Conservation (phyloP, 257 asterid species). For the Agastache rugosa region DNA sequence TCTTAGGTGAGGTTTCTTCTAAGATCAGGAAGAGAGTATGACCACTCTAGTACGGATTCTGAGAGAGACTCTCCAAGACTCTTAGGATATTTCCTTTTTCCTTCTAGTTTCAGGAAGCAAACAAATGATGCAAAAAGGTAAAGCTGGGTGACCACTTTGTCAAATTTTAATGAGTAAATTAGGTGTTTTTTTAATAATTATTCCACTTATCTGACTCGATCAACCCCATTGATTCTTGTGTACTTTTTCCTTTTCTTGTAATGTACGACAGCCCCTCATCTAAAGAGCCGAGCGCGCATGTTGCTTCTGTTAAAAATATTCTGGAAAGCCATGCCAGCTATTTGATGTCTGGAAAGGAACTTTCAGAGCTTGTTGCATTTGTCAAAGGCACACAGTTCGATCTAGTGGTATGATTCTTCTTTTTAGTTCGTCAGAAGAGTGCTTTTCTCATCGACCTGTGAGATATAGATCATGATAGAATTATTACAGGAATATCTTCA, state of each 20-base stretch:
- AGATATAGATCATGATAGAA: conserved; percentile 34
- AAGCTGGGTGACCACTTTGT: conserved; percentile 1
- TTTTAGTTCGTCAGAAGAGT: conserved; percentile 32
- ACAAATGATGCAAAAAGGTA: conserved; percentile 79
- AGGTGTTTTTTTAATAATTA: neutral
- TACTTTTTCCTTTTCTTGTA: conserved; percentile 34
- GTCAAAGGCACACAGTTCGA: conserved; percentile 99
- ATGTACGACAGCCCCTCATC: conserved; percentile 63
- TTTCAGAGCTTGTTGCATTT: conserved; percentile 94
- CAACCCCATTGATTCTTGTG: conserved; percentile 21
- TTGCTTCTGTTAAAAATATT: conserved; percentile 93
- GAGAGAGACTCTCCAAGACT: conserved; percentile 87
- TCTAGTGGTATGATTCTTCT: conserved; percentile 68
- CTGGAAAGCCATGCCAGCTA: conserved; percentile 96
- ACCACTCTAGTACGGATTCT: conserved; percentile 64
- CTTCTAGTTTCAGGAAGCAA: conserved; percentile 83
- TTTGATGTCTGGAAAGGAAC: conserved; percentile 99
- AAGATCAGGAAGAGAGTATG: conserved; percentile 97
- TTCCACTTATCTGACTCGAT: conserved; percentile 20
- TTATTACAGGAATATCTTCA: conserved; percentile 89
- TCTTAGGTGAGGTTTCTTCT: conserved; percentile 92
- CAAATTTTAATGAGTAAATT: neutral
- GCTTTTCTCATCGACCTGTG: neutral
- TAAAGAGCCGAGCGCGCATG: conserved; percentile 90
- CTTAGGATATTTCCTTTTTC: conserved; percentile 85